Evolutionary conservation across 2,329 filamentous ascomycete species (phyloP).

Genomic region (Pyrenophora graminea): DNA sequence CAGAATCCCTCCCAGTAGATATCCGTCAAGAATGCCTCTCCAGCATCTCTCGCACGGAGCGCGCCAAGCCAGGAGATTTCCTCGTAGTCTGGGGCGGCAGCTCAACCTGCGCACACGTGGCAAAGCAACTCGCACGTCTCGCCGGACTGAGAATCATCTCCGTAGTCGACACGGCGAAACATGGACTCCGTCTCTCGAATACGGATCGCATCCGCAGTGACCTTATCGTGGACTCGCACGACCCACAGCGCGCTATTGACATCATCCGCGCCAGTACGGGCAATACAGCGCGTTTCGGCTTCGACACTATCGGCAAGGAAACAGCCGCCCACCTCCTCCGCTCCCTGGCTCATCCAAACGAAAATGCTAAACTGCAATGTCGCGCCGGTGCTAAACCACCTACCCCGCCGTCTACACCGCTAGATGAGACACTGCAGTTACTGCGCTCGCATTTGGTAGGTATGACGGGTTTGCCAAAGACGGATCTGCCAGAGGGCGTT

Average conservation of each 20-base stretch:
- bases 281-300: conserved; percentile 65
- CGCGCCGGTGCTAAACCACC: conserved; percentile 18
- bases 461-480: conserved; percentile 69
- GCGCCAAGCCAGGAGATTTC: conserved; percentile 67
- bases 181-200: conserved; percentile 54
- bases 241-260: conserved; percentile 66
- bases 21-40: conserved; percentile 66
- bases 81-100: conserved; percentile 75
- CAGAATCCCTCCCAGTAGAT: conserved; percentile 61
- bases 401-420: conserved; percentile 38
- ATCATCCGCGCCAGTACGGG: conserved; percentile 65
- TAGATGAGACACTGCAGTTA: conserved; percentile 29
- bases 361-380: conserved; percentile 10
- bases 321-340: conserved; percentile 63
- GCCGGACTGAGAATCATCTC: conserved; percentile 67
- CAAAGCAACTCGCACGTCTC: conserved; percentile 69
- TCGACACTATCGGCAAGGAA: conserved; percentile 70
- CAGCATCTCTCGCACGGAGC: conserved; percentile 57
- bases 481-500: conserved; percentile 49
- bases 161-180: conserved; percentile 68
- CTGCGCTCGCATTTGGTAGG: conserved; percentile 64
- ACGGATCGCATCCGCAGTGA: conserved; percentile 59
- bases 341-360: conserved; percentile 48
- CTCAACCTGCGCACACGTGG: conserved; percentile 69
- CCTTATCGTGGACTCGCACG: conserved; percentile 69